phyloP scores from a whole-genome alignment of 2,329 filamentous ascomycete genomes.

The Colletotrichum simmondsii region DNA sequence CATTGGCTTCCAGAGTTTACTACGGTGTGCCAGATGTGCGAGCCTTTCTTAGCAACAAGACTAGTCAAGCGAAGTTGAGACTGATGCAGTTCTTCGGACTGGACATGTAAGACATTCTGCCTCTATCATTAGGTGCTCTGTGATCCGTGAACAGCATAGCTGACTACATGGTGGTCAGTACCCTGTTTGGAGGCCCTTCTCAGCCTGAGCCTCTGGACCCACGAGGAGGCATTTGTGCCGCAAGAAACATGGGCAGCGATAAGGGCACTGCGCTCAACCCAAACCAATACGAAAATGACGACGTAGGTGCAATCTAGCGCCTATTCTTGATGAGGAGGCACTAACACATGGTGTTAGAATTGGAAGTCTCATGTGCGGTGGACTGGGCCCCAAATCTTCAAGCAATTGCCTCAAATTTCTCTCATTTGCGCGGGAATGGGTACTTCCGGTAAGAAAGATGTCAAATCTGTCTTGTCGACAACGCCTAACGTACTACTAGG shows the following conservation, averaged over 20 bases:
- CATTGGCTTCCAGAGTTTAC: slow-evolving; percentile 62
- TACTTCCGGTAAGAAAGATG: slow-evolving; percentile 55
- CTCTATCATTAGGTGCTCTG: not conserved
- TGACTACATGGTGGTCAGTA: slow-evolving; percentile 42
- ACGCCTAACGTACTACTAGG: slow-evolving; percentile 34
- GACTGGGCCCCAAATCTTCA: slow-evolving; percentile 69
- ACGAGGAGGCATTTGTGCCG: slow-evolving; percentile 63
- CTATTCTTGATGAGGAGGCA: too few relatives aligned
- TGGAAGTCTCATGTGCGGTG: slow-evolving; percentile 66
- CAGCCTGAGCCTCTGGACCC: slow-evolving; percentile 66
- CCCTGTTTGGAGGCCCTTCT: slow-evolving; percentile 68
- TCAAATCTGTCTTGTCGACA: not conserved
- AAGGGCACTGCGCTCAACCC: slow-evolving; percentile 60
- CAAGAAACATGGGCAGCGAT: slow-evolving; percentile 52
- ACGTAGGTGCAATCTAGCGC: slow-evolving; percentile 35
- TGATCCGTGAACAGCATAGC: not conserved
- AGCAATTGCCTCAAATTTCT: slow-evolving; percentile 66
- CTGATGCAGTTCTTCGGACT: slow-evolving; percentile 70
- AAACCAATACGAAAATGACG: slow-evolving; percentile 66
- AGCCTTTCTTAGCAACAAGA: slow-evolving; percentile 70
- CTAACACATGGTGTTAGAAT: slow-evolving; percentile 47
- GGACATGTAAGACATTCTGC: slow-evolving; percentile 51
- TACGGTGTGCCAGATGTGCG: slow-evolving; percentile 62
- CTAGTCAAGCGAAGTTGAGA: slow-evolving; percentile 61
- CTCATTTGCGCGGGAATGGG: slow-evolving; percentile 68